Evolutionary conservation across 345 rosid species (phyloP), one percentile per base, ranked within the genome.

Genomic region (Aethionema arabicum): DNA sequence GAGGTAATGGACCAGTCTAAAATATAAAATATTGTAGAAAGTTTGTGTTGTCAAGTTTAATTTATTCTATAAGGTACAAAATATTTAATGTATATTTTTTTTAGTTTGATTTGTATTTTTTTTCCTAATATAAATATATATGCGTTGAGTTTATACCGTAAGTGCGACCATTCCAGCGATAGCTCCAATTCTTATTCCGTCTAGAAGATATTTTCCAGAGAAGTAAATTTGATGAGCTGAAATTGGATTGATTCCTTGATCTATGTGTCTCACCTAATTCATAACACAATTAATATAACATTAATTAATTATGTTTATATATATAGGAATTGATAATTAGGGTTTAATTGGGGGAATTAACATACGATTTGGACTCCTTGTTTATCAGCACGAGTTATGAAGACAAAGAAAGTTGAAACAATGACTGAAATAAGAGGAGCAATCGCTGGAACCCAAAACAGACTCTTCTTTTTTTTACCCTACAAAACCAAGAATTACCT

Each of bases 391-490:
- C 78, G 95, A n/a, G 96, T 85, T 70, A 85, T 78, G 70, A 31
- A 92, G 61, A 92, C 98, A 45, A 76, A 81, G 70, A 92, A 77
- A 12, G 98, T 92, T 27, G 98, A 84, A 56, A 92, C 55, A 53
- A 87, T 11, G 36, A 92, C 95, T 0, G 95, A 92, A 57, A 81
- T 70, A 77, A 92, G 69, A 2, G 98, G 98, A 30, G 95, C 93
- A 59, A 92, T 81, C 38, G 98, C 95, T 7, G 96, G 90, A 47
- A 89, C 80, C 98, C 98, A 92, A 72, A 92, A 92, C 12, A 79
- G 40, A 66, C 80, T 92, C 75, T 21, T 85, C 80, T 89, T 76
- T 78, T 64, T 91, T 62, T 83, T 92, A 54, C 98, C 98, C 96
- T 91, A 72, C 56, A 38, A 63, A 63, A 21, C 2, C 32, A 50